phyloP scores from a whole-genome alignment of 2,329 filamentous ascomycete species.

The Lachnellula occidentalis region DNA sequence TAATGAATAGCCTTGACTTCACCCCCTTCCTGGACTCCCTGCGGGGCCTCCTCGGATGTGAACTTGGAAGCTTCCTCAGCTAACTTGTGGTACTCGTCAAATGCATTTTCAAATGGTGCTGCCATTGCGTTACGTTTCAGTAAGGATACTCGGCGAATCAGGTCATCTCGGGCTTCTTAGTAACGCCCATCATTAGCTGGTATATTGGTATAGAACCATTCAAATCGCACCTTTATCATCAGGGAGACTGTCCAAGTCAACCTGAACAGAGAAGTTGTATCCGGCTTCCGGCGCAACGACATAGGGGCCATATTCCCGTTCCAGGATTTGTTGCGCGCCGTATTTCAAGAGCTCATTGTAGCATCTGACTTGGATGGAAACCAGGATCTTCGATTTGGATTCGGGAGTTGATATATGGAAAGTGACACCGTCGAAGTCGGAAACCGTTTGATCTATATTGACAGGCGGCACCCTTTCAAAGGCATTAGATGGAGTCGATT shows the following conservation, averaged over 20 bases:
- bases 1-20: constrained; percentile 96
- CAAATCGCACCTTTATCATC: constrained; percentile 60
- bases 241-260: constrained; percentile 86
- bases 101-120: constrained; percentile 94
- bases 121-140: constrained; percentile 99
- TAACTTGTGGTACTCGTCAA: constrained; percentile 82
- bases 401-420: constrained; percentile 98
- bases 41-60: constrained; percentile 87
- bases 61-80: constrained; percentile 87
- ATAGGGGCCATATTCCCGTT: constrained; percentile 90
- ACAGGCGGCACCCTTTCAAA: constrained; percentile 66
- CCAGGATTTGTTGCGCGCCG: constrained; percentile 84
- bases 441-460: constrained; percentile 96
- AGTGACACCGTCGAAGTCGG: constrained; percentile 97
- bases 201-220: neutral
- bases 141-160: constrained; percentile 81
- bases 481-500: constrained; percentile 22
- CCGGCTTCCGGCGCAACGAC: constrained; percentile 82
- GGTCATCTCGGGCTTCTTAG: constrained; percentile 71
- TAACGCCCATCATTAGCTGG: constrained; percentile 6
- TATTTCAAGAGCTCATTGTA: constrained; percentile 89
- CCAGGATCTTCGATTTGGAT: constrained; percentile 85
- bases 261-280: constrained; percentile 90
- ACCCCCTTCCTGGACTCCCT: constrained; percentile 83
- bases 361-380: constrained; percentile 94